Conservation (phyloP, 371 early-diverging fungal species). For the Blakeslea trispora region DNA sequence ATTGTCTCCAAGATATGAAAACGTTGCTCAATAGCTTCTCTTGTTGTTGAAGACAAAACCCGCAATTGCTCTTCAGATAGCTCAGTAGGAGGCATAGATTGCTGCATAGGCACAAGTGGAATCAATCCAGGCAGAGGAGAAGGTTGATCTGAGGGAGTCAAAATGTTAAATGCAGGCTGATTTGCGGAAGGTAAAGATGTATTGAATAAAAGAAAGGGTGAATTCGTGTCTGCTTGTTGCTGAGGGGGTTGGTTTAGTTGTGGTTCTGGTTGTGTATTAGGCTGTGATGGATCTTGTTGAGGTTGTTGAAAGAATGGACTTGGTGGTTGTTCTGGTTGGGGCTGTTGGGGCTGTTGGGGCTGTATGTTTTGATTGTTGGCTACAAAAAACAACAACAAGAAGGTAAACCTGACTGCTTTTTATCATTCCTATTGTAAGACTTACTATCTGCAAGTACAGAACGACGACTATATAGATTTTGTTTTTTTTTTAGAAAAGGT, state of each 20-base stretch:
- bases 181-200: too few relatives aligned
- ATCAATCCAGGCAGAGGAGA: slow-evolving; percentile 32
- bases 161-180: slow-evolving; percentile 7
- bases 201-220: background rate
- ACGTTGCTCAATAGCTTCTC: slow-evolving; percentile 62
- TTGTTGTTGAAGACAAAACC: slow-evolving; percentile 53
- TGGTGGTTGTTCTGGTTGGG: slow-evolving; percentile 19
- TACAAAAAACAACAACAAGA: too few relatives aligned
- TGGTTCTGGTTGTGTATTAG: slow-evolving; percentile 19
- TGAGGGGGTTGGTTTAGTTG: slow-evolving; percentile 4
- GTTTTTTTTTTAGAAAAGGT: slow-evolving; percentile 22
- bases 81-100: slow-evolving; percentile 20
- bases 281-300: slow-evolving; percentile 25
- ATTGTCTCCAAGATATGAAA: slow-evolving; percentile 58
- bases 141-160: slow-evolving; percentile 16
- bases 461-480: slow-evolving; percentile 42
- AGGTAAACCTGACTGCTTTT: too few relatives aligned
- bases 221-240: background rate
- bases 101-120: slow-evolving; percentile 31
- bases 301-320: slow-evolving; percentile 28
- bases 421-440: too few relatives aligned
- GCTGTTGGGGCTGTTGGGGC: slow-evolving; percentile 22
- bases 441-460: slow-evolving; percentile 42
- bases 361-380: slow-evolving; percentile 4
- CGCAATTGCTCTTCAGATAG: slow-evolving; percentile 63